Conservation (phyloP, 352 stramenopile species). For the Sclerospora graminicola region DNA sequence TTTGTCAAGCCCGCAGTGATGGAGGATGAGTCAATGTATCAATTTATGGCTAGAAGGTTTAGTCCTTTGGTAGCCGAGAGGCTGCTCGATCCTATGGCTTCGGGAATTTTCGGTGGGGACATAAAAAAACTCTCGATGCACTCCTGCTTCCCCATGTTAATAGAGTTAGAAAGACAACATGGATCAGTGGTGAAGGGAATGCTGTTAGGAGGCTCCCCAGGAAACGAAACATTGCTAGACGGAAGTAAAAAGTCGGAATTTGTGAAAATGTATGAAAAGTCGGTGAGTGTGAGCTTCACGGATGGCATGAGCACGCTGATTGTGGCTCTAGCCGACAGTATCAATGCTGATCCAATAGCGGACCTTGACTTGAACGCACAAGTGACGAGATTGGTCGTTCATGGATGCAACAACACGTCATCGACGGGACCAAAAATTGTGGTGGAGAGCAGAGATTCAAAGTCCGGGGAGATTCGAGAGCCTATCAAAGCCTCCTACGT, state of each 20-base stretch:
- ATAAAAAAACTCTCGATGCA: slow-evolving; percentile 67
- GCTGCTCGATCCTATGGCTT: slow-evolving; percentile 71
- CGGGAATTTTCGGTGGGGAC: slow-evolving; percentile 83
- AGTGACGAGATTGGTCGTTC: slow-evolving; percentile 20
- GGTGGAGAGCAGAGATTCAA: slow-evolving; percentile 28
- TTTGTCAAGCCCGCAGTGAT: slow-evolving; percentile 29
- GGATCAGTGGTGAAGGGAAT: slow-evolving; percentile 73
- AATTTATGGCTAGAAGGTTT: slow-evolving; percentile 69
- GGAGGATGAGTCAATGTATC: slow-evolving; percentile 74
- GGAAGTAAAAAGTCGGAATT: slow-evolving; percentile 63
- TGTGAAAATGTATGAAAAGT: slow-evolving; percentile 49
- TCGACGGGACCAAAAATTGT: slow-evolving; percentile 19
- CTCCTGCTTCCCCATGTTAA: slow-evolving; percentile 70
- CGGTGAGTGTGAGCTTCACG: slow-evolving; percentile 81
- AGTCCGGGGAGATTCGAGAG: slow-evolving; percentile 17
- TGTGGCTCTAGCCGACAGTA: slow-evolving; percentile 27
- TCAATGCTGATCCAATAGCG: slow-evolving; percentile 34
- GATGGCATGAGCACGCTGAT: slow-evolving; percentile 72
- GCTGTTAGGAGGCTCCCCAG: slow-evolving; percentile 30
- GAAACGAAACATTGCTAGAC: slow-evolving; percentile 46
- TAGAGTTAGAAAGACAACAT: slow-evolving; percentile 64
- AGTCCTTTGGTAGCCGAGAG: slow-evolving; percentile 66
- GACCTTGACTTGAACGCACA: slow-evolving; percentile 31
- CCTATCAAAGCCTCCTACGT: slow-evolving; percentile 52
- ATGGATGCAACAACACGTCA: slow-evolving; percentile 8